Percentiles rank a stretch among this genome's conserved stretches.
These are phyloP conservation scores for Castanea crenata DNA, from an alignment of 306 rosid species.

Conservation along the genomic window DNA sequence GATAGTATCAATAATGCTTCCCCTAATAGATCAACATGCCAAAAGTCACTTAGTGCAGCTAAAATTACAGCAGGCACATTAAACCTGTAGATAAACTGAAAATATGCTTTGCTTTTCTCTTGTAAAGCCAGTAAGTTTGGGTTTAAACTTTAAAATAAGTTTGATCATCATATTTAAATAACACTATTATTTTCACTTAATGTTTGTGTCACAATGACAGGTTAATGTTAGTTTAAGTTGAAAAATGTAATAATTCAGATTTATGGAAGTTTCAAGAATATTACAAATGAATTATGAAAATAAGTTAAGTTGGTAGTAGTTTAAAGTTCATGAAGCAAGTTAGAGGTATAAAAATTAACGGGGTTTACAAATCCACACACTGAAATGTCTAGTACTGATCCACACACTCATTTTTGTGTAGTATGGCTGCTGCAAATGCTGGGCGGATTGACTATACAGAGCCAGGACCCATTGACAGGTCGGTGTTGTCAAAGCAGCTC, in stretches of 20 bases:
- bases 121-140: neutral
- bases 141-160: no score
- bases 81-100: neutral
- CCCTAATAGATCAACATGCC: neutral
- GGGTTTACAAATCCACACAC: no score
- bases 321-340: no score
- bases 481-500: no score
- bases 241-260: neutral
- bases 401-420: no score
- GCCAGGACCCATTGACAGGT: no score
- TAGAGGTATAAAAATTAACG: no score
- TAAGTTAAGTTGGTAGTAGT: neutral
- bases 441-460: no score
- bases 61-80: neutral
- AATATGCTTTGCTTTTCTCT: neutral
- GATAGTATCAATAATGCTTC: neutral
- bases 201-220: neutral
- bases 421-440: no score
- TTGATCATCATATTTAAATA: neutral
- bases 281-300: neutral
- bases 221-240: neutral
- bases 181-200: neutral
- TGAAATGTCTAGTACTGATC: no score
- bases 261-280: neutral
- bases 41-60: neutral